A percentile compares a stretch with the other conserved stretches of the same genome.
Conservation (phyloP, 1,284 basidiomycete genomes). For the Microbotryum violaceum region DNA sequence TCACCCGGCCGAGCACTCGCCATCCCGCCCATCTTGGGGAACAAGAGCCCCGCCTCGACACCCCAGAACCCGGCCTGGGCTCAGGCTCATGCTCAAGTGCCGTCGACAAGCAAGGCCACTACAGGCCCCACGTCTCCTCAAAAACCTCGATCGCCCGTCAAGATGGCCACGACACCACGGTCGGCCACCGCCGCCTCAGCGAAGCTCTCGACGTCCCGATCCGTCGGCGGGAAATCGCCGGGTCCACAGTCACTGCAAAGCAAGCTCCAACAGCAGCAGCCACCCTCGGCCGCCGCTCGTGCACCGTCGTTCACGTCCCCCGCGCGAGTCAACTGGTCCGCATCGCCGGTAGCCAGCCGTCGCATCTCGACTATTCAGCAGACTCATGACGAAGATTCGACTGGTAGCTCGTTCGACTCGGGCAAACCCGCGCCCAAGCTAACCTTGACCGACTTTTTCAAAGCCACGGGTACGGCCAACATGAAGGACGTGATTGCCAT, state of each 20-base stretch:
- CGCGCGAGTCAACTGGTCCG: constrained; percentile 14
- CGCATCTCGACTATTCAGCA: background rate
- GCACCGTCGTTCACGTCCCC: background rate
- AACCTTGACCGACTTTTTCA: constrained; percentile 26
- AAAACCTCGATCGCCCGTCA: constrained; percentile 14
- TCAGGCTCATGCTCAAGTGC: too few species aligned
- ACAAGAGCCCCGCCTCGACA: too few species aligned
- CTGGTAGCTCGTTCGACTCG: constrained; percentile 19
- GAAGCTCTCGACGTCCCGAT: background rate
- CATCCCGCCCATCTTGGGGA: too few species aligned
- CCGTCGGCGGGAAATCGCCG: too few species aligned
- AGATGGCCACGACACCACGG: constrained; percentile 3
- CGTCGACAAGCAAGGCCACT: too few species aligned
- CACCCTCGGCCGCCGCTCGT: constrained; percentile 9
- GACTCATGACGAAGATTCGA: constrained; percentile 17
- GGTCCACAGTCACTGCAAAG: constrained; percentile 2
- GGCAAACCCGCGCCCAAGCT: constrained; percentile 12
- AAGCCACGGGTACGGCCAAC: constrained; percentile 20
- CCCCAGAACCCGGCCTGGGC: too few species aligned
- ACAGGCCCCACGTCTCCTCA: constrained; percentile 1
- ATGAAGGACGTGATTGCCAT: constrained; percentile 23
- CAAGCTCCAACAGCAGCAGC: background rate
- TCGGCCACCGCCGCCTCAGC: background rate
- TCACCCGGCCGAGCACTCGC: too few species aligned
- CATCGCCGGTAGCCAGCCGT: constrained; percentile 14